Evolutionary conservation across 495 filamentous ascomycete genomes (phyloP).

Genomic region (Pyrenula aspistea): DNA sequence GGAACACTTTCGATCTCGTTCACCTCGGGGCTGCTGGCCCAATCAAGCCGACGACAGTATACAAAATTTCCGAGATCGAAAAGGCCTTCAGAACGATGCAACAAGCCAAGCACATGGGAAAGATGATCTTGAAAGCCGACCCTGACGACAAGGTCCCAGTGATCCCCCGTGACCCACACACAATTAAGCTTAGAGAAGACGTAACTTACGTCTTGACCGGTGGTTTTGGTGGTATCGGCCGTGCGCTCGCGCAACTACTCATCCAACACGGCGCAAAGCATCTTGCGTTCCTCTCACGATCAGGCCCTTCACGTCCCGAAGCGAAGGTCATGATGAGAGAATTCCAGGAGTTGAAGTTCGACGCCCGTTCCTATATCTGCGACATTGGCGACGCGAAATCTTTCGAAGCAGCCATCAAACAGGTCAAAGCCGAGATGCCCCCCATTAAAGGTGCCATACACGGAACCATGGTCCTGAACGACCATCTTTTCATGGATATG

Average conservation of each 20-base stretch:
- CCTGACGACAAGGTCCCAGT: slow-evolving; percentile 6
- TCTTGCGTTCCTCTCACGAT: slow-evolving; percentile 21
- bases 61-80: slow-evolving; percentile 22
- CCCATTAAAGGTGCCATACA: slow-evolving; percentile 23
- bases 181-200: background rate
- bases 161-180: slow-evolving; percentile 3
- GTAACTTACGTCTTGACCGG: slow-evolving; percentile 30
- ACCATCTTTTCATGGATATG: slow-evolving; percentile 34
- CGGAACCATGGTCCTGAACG: slow-evolving; percentile 22
- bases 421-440: slow-evolving; percentile 8
- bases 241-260: slow-evolving; percentile 22
- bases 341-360: slow-evolving; percentile 8
- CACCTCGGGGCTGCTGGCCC: slow-evolving; percentile 6
- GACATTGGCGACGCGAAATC: slow-evolving; percentile 18
- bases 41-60: slow-evolving; percentile 16
- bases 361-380: slow-evolving; percentile 13
- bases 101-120: slow-evolving; percentile 28
- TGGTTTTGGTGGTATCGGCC: slow-evolving; percentile 31
- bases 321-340: slow-evolving; percentile 10
- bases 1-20: slow-evolving; percentile 1
- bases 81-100: slow-evolving; percentile 30
- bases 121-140: slow-evolving; percentile 21
- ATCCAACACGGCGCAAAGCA: slow-evolving; percentile 22
- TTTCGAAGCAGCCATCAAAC: slow-evolving; percentile 9
- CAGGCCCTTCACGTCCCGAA: slow-evolving; percentile 6